Evolutionary conservation across 2,329 filamentous ascomycete species (phyloP).

Genomic region (Paraconiothyrium brasiliense): DNA sequence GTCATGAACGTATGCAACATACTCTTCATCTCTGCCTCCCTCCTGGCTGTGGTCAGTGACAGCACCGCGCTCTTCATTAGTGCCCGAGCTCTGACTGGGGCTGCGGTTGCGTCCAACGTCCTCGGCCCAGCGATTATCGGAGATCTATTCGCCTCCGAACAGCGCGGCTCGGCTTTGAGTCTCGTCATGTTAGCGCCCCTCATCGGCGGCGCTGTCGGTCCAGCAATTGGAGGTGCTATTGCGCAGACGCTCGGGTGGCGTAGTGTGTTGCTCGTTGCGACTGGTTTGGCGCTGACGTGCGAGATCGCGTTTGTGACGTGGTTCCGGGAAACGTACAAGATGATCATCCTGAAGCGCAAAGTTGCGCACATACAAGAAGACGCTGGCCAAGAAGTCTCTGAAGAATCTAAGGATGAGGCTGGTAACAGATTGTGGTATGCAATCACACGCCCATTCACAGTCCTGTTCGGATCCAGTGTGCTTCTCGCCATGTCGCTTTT

Average conservation of each 20-base stretch:
- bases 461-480: constrained; percentile 61
- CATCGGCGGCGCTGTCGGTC: constrained; percentile 66
- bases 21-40: constrained; percentile 56
- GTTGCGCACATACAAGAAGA: constrained; percentile 32
- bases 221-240: constrained; percentile 64
- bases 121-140: constrained; percentile 71
- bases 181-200: constrained; percentile 66
- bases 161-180: constrained; percentile 68
- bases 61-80: constrained; percentile 53
- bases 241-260: constrained; percentile 66
- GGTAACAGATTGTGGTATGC: constrained; percentile 46
- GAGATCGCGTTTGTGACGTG: constrained; percentile 62
- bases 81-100: constrained; percentile 55
- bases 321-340: constrained; percentile 70
- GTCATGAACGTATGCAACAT: constrained; percentile 51
- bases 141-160: constrained; percentile 68
- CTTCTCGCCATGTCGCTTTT: constrained; percentile 62
- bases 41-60: constrained; percentile 51
- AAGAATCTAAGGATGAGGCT: constrained; percentile 26
- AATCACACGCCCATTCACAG: constrained; percentile 53
- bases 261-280: constrained; percentile 61
- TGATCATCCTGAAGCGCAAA: constrained; percentile 59
- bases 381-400: constrained; percentile 18
- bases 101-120: constrained; percentile 61
- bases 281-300: constrained; percentile 58